Base-by-base conservation (phyloP, 2,329 filamentous ascomycete species). In the Fusarium phyllophilum region DNA sequence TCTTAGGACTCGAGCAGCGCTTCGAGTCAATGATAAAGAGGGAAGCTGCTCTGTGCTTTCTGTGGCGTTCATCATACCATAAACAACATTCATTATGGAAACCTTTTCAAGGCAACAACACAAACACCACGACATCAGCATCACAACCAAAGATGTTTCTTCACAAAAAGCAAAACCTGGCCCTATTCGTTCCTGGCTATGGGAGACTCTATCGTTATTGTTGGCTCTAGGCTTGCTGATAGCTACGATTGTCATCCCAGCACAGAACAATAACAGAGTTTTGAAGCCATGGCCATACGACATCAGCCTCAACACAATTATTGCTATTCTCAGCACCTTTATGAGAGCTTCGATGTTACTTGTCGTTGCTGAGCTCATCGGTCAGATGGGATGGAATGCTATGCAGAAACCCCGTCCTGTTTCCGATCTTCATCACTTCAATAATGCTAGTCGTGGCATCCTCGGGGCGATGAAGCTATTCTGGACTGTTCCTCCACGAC, bases 271-370 rank as follows among this genome's bases (percentile, higher is more conserved):
- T 6, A 29, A 66, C 4, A 38, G 38, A 49, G 64, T 66, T 12
- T n/a, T 44, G 20, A 33, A n/a, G 5, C 31, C n/a, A 49, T 66
- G 62, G 64, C 64, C 62, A 2, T 66, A 66, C 44, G 62, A 66
- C 4, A 66, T 66, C n/a, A 66, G 31, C 2, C 62, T 66, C 13
- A 66, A 66, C 33, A 66, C 64, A 18, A 44, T 59, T 1, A 44
- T 66, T 6, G 61, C 64, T 9, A 66, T 66, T 3, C 49, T 66
- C 4, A 66, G 64, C 62, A 66, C 64, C 0, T 66, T 66, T 3
- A 66, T 66, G 64, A 12, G 64, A 38, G 64, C 64, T 3, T 24
- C 64, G 1, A 66, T 66, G 64, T 20, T 66, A 5, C 26, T 66
- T 3, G 64, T 66, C 7, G 26, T 66, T 13, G 64, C 64, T 34